Evolutionary conservation across 2,329 filamentous ascomycete genomes (phyloP), one percentile per base, ranked within the genome.

Genomic region (Colletotrichum orbiculare): DNA sequence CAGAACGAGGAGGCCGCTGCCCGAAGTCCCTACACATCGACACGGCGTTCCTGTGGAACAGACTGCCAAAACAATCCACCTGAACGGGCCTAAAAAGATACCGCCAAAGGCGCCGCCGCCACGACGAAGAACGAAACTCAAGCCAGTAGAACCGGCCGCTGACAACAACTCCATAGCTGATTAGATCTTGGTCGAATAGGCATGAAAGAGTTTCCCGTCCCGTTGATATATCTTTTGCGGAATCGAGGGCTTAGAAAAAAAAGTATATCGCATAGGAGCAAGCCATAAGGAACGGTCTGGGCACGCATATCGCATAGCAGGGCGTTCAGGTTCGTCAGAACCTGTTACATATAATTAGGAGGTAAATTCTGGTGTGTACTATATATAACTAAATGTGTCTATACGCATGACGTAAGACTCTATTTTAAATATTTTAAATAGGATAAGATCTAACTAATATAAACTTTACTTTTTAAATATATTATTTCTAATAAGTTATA

Each of bases 11-110:
- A 85, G 82, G 69, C 78, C 79, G 2, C 73, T 86, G 5, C 86
- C 86, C 2, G 82, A 81, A 50, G 83, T 89, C 17, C 86, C 86
- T 2, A 85, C 78, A 69, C 85, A 88, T 66, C 79, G 83, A 2
- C 85, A 88, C 63, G 86, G 86, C 8, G 74, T 80, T 5, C 83
- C 83, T 2, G 77, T 81, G 52, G 70, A 76, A 10, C 77, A 77
- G 37, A 72, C 73, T 58, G 25, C 25, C 3, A 71, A 73, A 39
- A 77, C 71, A 48, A 35, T 71, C 15, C 71, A 73, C 38, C 52
- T 70, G 38, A 76, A 75, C 45, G 74, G 73, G 13, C 60, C 59
- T n/a, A 83, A 82, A 69, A 82, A 78, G 68, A 73, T 77, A 15
- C 81, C 81, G 3, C 81, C 81, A 1, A 81, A 82, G 68, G 79